Evolutionary conservation across 2,329 filamentous ascomycete species (phyloP).

Genomic region (Sclerotiophoma versabilis): DNA sequence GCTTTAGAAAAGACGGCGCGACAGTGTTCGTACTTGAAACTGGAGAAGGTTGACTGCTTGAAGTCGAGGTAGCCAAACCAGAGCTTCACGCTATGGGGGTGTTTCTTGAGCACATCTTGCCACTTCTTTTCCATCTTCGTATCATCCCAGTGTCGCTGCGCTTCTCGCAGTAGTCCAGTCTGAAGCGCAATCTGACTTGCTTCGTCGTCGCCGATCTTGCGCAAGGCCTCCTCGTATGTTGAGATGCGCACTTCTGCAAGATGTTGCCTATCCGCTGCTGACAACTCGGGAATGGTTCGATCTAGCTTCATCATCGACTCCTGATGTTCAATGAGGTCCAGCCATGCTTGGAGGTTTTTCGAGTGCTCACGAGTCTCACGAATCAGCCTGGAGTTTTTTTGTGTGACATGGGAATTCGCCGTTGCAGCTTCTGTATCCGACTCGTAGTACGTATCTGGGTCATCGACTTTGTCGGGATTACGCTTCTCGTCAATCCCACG

Average conservation of each 20-base stretch:
- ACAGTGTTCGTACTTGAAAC: conserved; percentile 72
- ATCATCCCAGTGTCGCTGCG: conserved; percentile 74
- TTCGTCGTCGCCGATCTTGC: conserved; percentile 57
- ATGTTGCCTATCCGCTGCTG: conserved; percentile 69
- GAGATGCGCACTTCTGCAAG: conserved; percentile 81
- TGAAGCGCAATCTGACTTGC: conserved; percentile 67
- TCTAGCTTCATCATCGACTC: conserved; percentile 67
- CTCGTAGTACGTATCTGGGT: conserved; percentile 49
- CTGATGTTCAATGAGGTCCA: conserved; percentile 81
- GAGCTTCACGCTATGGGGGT: conserved; percentile 66
- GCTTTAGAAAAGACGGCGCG: conserved; percentile 67
- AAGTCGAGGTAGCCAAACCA: conserved; percentile 80
- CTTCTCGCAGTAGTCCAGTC: conserved; percentile 75
- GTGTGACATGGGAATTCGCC: conserved; percentile 48
- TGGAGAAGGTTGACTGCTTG: conserved; percentile 69
- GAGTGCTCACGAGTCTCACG: conserved; percentile 71
- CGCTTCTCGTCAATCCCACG: conserved; percentile 45
- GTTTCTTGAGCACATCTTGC: conserved; percentile 64
- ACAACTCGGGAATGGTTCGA: conserved; percentile 54
- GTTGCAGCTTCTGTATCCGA: conserved; percentile 27
- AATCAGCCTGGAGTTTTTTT: conserved; percentile 67
- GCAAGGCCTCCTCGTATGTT: conserved; percentile 79
- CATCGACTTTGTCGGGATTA: conserved; percentile 24
- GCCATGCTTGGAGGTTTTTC: conserved; percentile 73
- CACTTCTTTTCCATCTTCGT: conserved; percentile 70